These are phyloP conservation scores for Eutrema yunnanense DNA, from an alignment of 345 rosid genomes.

Conservation along the genomic window DNA sequence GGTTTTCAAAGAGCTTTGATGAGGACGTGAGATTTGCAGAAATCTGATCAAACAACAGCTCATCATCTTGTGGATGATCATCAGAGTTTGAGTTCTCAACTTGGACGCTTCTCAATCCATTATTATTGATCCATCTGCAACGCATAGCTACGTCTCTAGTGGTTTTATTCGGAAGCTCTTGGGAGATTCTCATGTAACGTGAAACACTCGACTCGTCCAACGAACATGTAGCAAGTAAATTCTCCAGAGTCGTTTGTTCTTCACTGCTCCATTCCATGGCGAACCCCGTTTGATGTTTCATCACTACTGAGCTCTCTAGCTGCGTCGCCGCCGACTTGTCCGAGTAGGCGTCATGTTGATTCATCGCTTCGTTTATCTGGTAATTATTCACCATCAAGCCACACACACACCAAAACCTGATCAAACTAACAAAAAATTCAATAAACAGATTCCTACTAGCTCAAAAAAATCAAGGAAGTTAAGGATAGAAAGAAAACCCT, in stretches of 20 bases:
- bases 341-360: neutral
- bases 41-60: slow-evolving; percentile 41
- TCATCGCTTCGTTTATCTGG: neutral
- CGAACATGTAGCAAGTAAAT: neutral
- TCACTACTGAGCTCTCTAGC: neutral
- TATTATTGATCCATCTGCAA: slow-evolving; percentile 47
- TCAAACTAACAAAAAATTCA: neutral
- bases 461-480: too few species aligned
- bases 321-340: neutral
- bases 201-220: slow-evolving; percentile 33
- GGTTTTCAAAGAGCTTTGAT: slow-evolving; percentile 20
- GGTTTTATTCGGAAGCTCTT: slow-evolving; percentile 42
- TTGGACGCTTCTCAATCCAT: slow-evolving; percentile 40
- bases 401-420: neutral
- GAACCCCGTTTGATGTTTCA: neutral
- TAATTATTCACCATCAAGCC: neutral
- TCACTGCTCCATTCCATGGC: neutral
- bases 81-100: slow-evolving; percentile 25
- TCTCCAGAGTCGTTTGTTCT: neutral
- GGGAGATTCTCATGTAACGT: slow-evolving; percentile 59
- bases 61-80: slow-evolving; percentile 6
- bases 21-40: slow-evolving; percentile 39
- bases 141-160: slow-evolving; percentile 74
- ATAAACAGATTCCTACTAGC: too few species aligned
- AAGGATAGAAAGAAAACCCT: too few species aligned